These are phyloP conservation scores for Microsporum canis DNA, from an alignment of 2,329 filamentous ascomycete species.

Conservation along the genomic window DNA sequence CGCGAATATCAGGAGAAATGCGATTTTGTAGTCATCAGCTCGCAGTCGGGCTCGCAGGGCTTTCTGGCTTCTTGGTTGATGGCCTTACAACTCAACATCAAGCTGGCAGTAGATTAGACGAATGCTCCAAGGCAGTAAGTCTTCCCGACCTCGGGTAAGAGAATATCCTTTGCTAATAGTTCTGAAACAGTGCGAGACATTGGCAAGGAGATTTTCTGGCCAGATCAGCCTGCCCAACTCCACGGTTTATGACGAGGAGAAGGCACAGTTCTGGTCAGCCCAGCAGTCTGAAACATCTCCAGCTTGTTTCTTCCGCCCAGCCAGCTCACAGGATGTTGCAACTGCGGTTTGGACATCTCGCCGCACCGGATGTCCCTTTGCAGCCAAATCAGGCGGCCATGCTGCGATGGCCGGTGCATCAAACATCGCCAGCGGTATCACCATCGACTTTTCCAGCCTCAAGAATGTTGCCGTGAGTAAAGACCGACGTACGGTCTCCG, in stretches of 20 bases:
- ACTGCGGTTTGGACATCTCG: slow-evolving; percentile 22
- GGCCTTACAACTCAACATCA: neutral
- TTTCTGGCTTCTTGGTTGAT: neutral
- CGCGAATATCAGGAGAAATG: neutral
- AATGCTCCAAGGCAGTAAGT: neutral
- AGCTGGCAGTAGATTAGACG: neutral
- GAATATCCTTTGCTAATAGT: neutral
- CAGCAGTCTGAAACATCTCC: slow-evolving; percentile 28
- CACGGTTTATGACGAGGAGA: neutral
- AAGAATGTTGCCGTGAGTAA: slow-evolving; percentile 15
- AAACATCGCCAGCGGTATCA: slow-evolving; percentile 33
- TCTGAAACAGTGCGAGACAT: neutral
- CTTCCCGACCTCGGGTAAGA: neutral
- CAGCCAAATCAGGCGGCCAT: slow-evolving; percentile 43
- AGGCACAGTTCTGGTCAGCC: slow-evolving; percentile 21
- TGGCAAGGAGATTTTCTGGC: neutral
- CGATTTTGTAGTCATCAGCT: neutral
- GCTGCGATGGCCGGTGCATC: slow-evolving; percentile 38
- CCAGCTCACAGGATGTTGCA: slow-evolving; percentile 21
- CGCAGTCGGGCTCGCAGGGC: neutral
- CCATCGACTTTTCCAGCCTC: slow-evolving; percentile 25
- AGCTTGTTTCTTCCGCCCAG: slow-evolving; percentile 26
- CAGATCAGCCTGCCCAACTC: neutral
- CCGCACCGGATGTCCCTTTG: slow-evolving; percentile 36
- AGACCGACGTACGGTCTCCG: neutral